Conservation (phyloP, 345 rosid genomes). For the Melaleuca quinquenervia region DNA sequence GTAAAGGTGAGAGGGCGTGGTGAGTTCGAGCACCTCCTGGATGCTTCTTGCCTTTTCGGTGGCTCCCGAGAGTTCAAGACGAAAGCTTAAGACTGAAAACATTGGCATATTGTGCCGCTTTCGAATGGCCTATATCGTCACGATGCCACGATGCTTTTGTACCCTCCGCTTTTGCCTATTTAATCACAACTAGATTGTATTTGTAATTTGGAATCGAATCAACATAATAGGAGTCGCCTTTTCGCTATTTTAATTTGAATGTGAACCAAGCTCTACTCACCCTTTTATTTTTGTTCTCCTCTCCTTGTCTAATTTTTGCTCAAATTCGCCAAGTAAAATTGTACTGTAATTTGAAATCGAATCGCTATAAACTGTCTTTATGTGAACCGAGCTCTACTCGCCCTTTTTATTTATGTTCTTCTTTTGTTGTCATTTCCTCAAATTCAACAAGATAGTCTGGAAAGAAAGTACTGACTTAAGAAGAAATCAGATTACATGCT, state of each 20-base stretch:
- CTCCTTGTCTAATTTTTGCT: too few species aligned
- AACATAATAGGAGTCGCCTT: too few species aligned
- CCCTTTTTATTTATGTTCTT: background rate
- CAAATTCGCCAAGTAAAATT: too few species aligned
- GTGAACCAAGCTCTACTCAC: too few species aligned
- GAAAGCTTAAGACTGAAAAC: background rate
- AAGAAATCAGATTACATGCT: background rate
- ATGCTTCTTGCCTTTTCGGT: background rate
- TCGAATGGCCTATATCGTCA: background rate
- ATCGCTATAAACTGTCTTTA: too few species aligned
- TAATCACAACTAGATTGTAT: too few species aligned
- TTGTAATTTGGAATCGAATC: too few species aligned
- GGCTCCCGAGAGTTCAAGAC: background rate
- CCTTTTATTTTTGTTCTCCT: too few species aligned
- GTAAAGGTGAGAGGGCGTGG: background rate
- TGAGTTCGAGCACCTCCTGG: background rate
- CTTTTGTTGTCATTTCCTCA: background rate
- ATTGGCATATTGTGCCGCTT: rapidly evolving
- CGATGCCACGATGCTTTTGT: background rate
- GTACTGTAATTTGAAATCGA: too few species aligned
- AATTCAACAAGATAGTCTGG: background rate
- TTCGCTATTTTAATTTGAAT: too few species aligned
- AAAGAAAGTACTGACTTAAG: background rate
- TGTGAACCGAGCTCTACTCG: background rate
- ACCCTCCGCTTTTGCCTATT: too few species aligned